phyloP scores from a whole-genome alignment of 1,139 yeast genomes.

The Candida pseudoviswanathii region DNA sequence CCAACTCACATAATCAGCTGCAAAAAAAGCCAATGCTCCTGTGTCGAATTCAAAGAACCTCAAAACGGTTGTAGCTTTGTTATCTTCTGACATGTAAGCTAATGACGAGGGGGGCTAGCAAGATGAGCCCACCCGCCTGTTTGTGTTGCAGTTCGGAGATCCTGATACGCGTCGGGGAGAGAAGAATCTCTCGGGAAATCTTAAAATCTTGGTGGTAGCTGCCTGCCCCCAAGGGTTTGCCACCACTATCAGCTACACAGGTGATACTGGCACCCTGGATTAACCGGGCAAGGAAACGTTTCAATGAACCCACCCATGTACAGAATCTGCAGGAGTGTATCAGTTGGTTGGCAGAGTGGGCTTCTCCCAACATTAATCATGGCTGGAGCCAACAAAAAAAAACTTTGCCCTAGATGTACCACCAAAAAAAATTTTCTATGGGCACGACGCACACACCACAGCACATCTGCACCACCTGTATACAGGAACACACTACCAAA shows the following conservation, averaged over 20 bases:
- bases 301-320: too few relatives aligned
- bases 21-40: neutral
- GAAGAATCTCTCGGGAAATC: too few relatives aligned
- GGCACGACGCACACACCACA: neutral
- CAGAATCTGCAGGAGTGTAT: neutral
- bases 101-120: too few relatives aligned
- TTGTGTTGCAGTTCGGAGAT: too few relatives aligned
- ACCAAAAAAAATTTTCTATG: neutral
- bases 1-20: neutral
- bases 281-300: too few relatives aligned
- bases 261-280: too few relatives aligned
- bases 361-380: constrained; percentile 1
- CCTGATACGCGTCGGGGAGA: too few relatives aligned
- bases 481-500: neutral
- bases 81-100: too few relatives aligned
- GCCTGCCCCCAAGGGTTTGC: too few relatives aligned
- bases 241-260: too few relatives aligned
- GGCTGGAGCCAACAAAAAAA: constrained; percentile 1
- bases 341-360: neutral
- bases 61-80: neutral
- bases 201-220: too few relatives aligned
- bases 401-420: neutral
- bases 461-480: neutral
- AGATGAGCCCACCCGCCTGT: too few relatives aligned
- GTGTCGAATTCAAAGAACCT: neutral